Conservation (phyloP, 1,284 basidiomycete genomes). For the Rhodotorula mucilaginosa region DNA sequence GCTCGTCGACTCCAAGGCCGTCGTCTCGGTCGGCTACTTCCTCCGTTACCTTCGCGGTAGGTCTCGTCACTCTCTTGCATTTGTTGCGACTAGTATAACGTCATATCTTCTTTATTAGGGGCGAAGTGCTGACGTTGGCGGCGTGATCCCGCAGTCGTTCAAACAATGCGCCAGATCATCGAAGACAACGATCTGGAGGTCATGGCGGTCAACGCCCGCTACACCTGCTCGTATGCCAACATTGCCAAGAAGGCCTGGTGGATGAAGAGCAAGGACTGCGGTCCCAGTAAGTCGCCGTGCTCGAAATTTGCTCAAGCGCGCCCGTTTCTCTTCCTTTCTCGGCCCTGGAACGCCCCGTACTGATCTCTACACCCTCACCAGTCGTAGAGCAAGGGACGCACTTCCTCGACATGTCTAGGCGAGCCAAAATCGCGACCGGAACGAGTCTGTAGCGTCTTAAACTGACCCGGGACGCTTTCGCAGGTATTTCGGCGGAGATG, state of each 20-base stretch:
- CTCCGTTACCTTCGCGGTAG: conserved; percentile 74
- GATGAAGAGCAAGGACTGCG: conserved; percentile 88
- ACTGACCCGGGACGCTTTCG: no score
- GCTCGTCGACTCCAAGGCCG: conserved; percentile 73
- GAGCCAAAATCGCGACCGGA: background rate
- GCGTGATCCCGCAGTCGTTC: conserved; percentile 60
- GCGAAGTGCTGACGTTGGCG: no score
- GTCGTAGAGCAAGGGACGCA: conserved; percentile 94
- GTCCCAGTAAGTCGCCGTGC: conserved; percentile 57
- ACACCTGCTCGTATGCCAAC: conserved; percentile 71
- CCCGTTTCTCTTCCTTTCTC: background rate
- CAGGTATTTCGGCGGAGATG: conserved; percentile 92
- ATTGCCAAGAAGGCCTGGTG: conserved; percentile 88
- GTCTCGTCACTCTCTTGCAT: background rate
- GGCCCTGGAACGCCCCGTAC: background rate
- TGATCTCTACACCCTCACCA: background rate
- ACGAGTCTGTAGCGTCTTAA: background rate
- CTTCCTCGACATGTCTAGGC: conserved; percentile 49
- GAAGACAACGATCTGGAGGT: conserved; percentile 93
- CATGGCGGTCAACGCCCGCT: conserved; percentile 93
- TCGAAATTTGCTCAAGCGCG: background rate
- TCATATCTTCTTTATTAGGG: background rate
- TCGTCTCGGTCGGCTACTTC: conserved; percentile 91
- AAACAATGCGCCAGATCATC: conserved; percentile 97
- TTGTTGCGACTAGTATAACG: background rate